These are phyloP conservation scores for Microascus cirrosus DNA, from an alignment of 2,329 filamentous ascomycete genomes.

Conservation along the genomic window DNA sequence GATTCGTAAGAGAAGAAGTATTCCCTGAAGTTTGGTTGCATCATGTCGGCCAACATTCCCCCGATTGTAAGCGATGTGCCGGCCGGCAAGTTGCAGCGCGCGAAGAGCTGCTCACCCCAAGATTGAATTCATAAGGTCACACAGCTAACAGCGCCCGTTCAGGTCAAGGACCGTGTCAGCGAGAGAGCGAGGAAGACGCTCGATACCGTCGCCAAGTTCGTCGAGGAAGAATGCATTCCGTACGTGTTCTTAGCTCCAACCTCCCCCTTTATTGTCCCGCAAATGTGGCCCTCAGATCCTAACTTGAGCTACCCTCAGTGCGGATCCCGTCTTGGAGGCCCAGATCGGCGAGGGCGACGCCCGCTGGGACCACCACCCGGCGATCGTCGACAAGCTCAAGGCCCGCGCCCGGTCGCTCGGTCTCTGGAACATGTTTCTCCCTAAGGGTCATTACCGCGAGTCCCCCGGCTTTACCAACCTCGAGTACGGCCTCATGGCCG, in stretches of 20 bases:
- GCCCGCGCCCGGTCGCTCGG: conserved; percentile 69
- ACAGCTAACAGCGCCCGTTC: background rate
- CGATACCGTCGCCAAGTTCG: conserved; percentile 86
- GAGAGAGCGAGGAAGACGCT: conserved; percentile 75
- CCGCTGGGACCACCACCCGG: conserved; percentile 72
- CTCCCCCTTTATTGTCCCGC: background rate
- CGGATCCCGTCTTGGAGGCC: conserved; percentile 69
- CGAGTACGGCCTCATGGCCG: conserved; percentile 96
- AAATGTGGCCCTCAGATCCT: background rate
- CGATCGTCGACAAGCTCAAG: conserved; percentile 83
- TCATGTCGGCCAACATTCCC: conserved; percentile 34
- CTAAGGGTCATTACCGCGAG: conserved; percentile 89
- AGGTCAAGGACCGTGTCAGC: conserved; percentile 55
- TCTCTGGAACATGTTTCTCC: conserved; percentile 97
- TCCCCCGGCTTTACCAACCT: conserved; percentile 90
- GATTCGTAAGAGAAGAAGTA: background rate
- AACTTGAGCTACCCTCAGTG: conserved; percentile 27
- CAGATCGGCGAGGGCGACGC: conserved; percentile 66
- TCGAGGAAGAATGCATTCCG: conserved; percentile 90
- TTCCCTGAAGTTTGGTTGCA: background rate
- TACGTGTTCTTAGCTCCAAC: conserved; percentile 22
- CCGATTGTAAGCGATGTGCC: conserved; percentile 25
- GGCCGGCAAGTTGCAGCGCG: background rate
- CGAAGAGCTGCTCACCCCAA: background rate
- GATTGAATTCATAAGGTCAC: background rate